Base-by-base conservation (phyloP, 2,329 filamentous ascomycete genomes). In the Pleurostoma richardsiae region DNA sequence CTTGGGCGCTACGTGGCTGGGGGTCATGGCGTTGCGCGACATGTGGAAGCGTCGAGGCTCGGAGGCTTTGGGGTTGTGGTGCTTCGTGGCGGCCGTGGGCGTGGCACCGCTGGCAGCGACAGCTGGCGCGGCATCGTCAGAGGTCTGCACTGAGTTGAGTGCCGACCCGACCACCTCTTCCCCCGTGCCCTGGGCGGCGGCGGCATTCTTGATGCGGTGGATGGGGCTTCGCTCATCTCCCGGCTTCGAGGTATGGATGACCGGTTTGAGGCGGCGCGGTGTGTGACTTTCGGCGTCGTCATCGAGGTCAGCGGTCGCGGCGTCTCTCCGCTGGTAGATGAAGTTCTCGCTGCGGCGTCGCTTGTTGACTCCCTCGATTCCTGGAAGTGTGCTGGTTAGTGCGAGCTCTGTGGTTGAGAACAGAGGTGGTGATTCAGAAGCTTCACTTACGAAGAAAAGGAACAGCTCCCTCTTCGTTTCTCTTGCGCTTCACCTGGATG, bases 401-500 rank as follows among this genome's bases (percentile, higher is more conserved):
- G 19, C 19, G 19, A 19, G 19, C 19, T 19, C 19, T 2, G 19
- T 19, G 19, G 19, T 19, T 19, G 19, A 19, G 19, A 19, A 19
- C 19, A 19, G 19, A 19, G 19, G 19, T 19, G 19, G 19, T 19
- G 19, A 19, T 19, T 19, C 19, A 19, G 19, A 19, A 39, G 33
- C 27, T 42, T 45, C 43, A 65, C 74, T 51, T 57, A 82, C 77
- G 72, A 41, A 82, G 70, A 54, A 78, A 79, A 45, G 77, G 65
- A 31, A 73, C 70, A 48, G 77, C 73, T 8, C 73, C 75, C 44
- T 77, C 72, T 11, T 74, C 75, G 43, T 71, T 73, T 39, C 76
- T 74, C 65, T 82, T 82, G 57, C 79, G 77, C 70, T 82, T 82
- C 53, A 83, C 74, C 48, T 76, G 74, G 61, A 83, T 82, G 42